Base-by-base conservation (phyloP, 257 asterid genomes). In the Gardenia jasminoides region DNA sequence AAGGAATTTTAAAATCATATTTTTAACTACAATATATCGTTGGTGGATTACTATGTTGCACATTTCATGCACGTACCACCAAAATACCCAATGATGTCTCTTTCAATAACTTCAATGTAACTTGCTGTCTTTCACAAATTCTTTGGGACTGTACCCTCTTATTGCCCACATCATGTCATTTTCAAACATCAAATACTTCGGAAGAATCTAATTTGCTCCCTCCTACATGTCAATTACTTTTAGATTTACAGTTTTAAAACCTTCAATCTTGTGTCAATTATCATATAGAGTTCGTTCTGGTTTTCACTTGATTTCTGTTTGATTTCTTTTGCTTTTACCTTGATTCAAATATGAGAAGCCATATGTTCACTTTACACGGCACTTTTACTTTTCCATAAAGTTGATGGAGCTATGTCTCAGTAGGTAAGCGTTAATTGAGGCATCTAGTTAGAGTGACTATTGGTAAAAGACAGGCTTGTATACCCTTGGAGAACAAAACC, bases 401-500 rank as follows among this genome's bases (percentile, higher is more conserved):
- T 26, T 41, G 26, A 26, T 43, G 12, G 58, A 6, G 10, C 58
- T 12, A 43, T 13, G 58, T 70, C 36, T 44, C 44, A 70, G 9
- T 56, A 70, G 15, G 47, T 17, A 30, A 67, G 72, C 50, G 28
- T 30, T 30, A 65, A 62, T 72, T 46, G 72, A 72, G 66, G 72
- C 41, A 62, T 10, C 66, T 48, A 56, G 54, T 10, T 26, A 1
- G 28, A 1, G 28, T 47, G 77, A 58, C 39, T 24, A 33, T 7
- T 50, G 61, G 47, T 16, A 33, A 67, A 67, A 17, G 26, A 17
- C 6, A 67, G 24, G 8, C 19, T 33, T 31, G 7, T 11, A 28
- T 64, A 64, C 24, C 41, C 31, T 75, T 33, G 26, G 79, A 39
- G 46, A 73, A 74, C 79, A 80, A 80, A 41, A 47, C 54, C 79